Conservation (phyloP, 2,329 filamentous ascomycete genomes). For the Stemphylium beticola region DNA sequence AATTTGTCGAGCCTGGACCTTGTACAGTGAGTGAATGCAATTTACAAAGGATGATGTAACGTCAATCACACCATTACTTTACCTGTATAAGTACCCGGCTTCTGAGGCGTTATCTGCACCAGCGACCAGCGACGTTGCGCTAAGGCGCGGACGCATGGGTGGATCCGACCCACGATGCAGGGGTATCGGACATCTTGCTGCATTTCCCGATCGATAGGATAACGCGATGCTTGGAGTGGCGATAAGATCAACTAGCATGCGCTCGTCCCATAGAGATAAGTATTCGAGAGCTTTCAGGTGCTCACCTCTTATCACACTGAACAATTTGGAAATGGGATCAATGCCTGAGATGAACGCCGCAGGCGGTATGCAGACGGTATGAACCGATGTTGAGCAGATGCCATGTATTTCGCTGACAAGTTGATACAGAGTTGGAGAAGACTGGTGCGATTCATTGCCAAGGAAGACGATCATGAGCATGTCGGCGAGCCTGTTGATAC, state of each 20-base stretch:
- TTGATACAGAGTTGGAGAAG: slow-evolving; percentile 16
- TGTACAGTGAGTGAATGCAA: too few species aligned
- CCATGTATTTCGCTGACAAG: background rate
- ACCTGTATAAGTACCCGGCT: too few species aligned
- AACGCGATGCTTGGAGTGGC: background rate
- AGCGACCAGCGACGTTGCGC: background rate
- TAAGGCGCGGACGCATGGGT: background rate
- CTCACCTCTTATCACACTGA: background rate
- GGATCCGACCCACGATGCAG: background rate
- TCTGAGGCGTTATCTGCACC: background rate
- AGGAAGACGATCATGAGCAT: slow-evolving; percentile 22
- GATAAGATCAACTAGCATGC: background rate
- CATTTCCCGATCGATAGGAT: slow-evolving; percentile 7
- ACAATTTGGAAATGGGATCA: background rate
- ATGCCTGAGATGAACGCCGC: background rate
- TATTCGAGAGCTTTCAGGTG: background rate
- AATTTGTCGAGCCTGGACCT: too few species aligned
- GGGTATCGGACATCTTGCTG: background rate
- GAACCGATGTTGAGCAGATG: background rate
- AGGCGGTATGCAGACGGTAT: slow-evolving; percentile 8
- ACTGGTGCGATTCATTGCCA: slow-evolving; percentile 23
- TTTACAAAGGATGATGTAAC: too few species aligned
- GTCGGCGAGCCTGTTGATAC: slow-evolving; percentile 19
- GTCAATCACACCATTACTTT: too few species aligned
- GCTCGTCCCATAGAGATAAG: background rate